These are phyloP conservation scores for Gaeumannomyces tritici DNA, from an alignment of 2,329 filamentous ascomycete genomes.

Conservation along the genomic window DNA sequence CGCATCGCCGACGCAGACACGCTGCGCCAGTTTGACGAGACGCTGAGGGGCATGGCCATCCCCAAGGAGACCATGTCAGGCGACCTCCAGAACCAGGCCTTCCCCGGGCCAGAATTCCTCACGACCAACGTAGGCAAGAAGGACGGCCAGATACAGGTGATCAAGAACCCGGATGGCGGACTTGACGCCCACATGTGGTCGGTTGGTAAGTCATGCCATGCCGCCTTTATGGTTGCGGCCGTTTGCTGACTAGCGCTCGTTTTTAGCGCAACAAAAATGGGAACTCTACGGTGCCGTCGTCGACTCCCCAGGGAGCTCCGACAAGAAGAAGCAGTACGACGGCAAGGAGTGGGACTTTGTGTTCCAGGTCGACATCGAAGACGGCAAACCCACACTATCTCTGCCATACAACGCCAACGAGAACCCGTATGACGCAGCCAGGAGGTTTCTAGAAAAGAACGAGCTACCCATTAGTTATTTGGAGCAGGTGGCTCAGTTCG, in stretches of 20 bases:
- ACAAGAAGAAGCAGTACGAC: slow-evolving; percentile 64
- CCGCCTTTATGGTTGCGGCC: background rate
- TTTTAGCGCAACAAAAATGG: slow-evolving; percentile 58
- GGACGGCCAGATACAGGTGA: slow-evolving; percentile 92
- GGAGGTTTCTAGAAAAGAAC: slow-evolving; percentile 83
- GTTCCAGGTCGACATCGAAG: slow-evolving; percentile 93
- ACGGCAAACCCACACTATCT: slow-evolving; percentile 85
- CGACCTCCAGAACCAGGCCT: slow-evolving; percentile 76
- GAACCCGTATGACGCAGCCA: slow-evolving; percentile 85
- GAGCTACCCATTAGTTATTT: slow-evolving; percentile 80
- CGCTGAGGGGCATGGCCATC: slow-evolving; percentile 75
- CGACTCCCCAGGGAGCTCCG: slow-evolving; percentile 74
- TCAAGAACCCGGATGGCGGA: slow-evolving; percentile 69
- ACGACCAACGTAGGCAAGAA: slow-evolving; percentile 78
- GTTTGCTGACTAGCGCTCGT: background rate
- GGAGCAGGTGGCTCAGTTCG: slow-evolving; percentile 89
- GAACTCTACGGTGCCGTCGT: slow-evolving; percentile 90
- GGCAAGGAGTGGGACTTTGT: slow-evolving; percentile 93
- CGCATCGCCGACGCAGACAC: slow-evolving; percentile 61
- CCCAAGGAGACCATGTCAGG: slow-evolving; percentile 75
- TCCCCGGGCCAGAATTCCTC: slow-evolving; percentile 83
- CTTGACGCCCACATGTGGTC: slow-evolving; percentile 90
- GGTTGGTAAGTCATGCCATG: slow-evolving; percentile 19
- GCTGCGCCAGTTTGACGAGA: slow-evolving; percentile 67
- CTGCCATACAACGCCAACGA: slow-evolving; percentile 89